A percentile compares a stretch with the other conserved stretches of the same genome.
Evolutionary conservation across 306 rosid species (phyloP).

Genomic region (Lotus japonicus): DNA sequence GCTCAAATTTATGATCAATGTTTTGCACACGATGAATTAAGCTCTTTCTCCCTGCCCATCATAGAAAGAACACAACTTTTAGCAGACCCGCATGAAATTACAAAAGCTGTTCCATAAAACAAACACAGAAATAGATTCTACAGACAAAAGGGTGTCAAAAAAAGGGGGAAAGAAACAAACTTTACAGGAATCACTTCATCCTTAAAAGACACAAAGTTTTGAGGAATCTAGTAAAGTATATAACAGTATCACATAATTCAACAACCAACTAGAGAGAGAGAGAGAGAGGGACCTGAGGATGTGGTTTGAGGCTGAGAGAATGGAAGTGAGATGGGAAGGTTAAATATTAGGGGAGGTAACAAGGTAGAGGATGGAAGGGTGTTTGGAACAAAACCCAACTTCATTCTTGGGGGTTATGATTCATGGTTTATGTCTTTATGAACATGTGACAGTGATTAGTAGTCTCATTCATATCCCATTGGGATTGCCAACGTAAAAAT

Average conservation of each 20-base stretch:
- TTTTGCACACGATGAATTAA: constrained; percentile 29
- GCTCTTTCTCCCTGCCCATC: constrained; percentile 36
- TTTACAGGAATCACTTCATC: too few species aligned
- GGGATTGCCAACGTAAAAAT: not conserved
- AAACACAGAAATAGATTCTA: not conserved
- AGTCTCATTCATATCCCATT: not conserved
- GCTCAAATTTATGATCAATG: constrained; percentile 32
- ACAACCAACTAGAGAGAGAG: too few species aligned
- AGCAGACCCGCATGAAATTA: not conserved
- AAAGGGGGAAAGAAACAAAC: not conserved
- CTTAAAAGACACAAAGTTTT: not conserved
- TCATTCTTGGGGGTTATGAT: constrained; percentile 22
- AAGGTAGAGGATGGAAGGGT: not conserved
- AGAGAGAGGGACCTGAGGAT: constrained; percentile 23
- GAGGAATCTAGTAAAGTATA: not conserved
- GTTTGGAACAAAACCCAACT: constrained; percentile 23
- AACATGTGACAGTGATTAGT: not conserved
- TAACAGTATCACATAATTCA: not conserved
- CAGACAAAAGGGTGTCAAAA: not conserved
- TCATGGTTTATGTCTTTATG: not conserved
- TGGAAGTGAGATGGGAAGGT: not conserved
- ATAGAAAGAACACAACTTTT: constrained; percentile 12
- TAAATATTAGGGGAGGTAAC: constrained; percentile 10
- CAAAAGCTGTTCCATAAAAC: not conserved
- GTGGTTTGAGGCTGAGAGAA: not conserved